Evolutionary conservation across 148 eudicot genomes (phyloP), one percentile per base, ranked within the genome.

Genomic region (Dysphania ambrosioides): DNA sequence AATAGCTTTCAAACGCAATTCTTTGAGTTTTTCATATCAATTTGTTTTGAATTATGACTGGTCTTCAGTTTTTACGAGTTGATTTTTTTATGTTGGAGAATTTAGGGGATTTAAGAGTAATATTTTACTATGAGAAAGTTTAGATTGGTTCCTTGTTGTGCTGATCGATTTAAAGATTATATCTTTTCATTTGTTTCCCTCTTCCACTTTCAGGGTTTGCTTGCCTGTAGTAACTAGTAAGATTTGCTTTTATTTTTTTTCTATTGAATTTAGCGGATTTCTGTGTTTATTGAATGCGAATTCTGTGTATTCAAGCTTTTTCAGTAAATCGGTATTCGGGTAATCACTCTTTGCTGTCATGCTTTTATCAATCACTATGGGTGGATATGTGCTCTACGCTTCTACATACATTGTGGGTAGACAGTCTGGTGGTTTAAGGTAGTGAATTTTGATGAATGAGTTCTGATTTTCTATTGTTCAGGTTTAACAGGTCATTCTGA

Each of bases 391-490:
- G 6, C 0, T 5, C 8, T 1, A 8, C 1, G 35, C 1, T 3
- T 5, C 8, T 1, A 8, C 1, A 21, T 30, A 12, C 13, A 29
- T 13, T 24, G 13, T 57, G 34, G 15, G 35, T 8, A 21, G 66
- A 7, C 59, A 59, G 24, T 59, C 13, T 3, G 42, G 21, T n/a
- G 31, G 26, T 35, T 27, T 2, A 32, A 12, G n/a, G 23, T 60
- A 44, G 59, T 30, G 56, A 23, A 55, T 44, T n/a, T 44, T 19
- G 57, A 72, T 47, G 41, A 66, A n/a, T 62, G 69, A 32, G 21
- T 21, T 36, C 69, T 26, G 29, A 15, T 38, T 13, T 23, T 73
- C 36, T 11, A 26, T 61, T 26, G 51, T 49, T 36, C 41, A 19
- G 29, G 44, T 44, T 42, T 61, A 24, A 32, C 23, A 4, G 38